Percentiles rank a stretch among this genome's conserved stretches.
Conservation (phyloP, 176 grass and related monocot genomes). For the Carex kokanica region DNA sequence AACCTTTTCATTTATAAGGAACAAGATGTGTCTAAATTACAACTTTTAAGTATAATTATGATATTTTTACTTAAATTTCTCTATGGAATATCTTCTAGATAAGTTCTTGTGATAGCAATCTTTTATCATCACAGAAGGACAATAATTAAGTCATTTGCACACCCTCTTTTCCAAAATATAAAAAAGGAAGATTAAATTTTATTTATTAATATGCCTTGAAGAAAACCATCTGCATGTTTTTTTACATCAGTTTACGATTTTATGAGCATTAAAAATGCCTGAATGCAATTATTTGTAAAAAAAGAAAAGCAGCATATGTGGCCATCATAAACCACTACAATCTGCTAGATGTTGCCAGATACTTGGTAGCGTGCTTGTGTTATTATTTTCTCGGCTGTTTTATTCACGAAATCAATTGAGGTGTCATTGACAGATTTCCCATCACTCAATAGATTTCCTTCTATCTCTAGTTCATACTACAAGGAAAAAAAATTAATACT, state of each 20-base stretch:
- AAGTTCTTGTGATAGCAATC: neutral
- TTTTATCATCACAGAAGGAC: neutral
- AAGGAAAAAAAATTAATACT: neutral
- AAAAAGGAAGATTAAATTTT: neutral
- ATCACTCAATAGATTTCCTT: slow-evolving; percentile 57
- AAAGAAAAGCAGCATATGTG: neutral
- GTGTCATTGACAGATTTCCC: slow-evolving; percentile 56
- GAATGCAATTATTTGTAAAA: neutral
- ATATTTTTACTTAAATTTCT: neutral
- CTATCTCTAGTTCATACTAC: slow-evolving; percentile 92
- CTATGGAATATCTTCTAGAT: neutral
- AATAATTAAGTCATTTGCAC: neutral
- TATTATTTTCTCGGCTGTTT: slow-evolving; percentile 66
- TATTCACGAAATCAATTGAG: slow-evolving; percentile 76
- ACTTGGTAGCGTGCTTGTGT: slow-evolving; percentile 74
- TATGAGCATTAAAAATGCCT: neutral
- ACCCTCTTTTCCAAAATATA: neutral
- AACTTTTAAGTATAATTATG: neutral
- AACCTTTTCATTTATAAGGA: too few species aligned
- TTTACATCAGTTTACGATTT: neutral
- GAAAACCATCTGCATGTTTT: neutral
- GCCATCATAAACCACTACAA: slow-evolving; percentile 43
- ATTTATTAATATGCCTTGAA: neutral
- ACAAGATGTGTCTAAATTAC: too few species aligned
- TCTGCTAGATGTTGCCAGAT: slow-evolving; percentile 69